Percentiles rank a stretch among this genome's conserved stretches.
phyloP scores from a whole-genome alignment of 495 filamentous ascomycete species.

The Penicillium silybi region DNA sequence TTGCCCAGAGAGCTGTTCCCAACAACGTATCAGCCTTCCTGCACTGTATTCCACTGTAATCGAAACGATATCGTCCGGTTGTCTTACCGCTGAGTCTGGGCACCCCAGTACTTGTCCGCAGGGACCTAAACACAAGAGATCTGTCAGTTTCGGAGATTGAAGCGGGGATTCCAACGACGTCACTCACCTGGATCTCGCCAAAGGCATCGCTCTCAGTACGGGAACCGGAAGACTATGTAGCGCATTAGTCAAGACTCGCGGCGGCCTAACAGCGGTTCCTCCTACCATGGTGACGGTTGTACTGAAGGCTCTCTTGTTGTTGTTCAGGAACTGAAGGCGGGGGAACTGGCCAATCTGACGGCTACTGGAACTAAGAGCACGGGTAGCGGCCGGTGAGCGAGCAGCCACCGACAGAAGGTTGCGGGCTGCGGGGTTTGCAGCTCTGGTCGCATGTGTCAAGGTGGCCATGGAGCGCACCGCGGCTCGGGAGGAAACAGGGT shows the following conservation, averaged over 20 bases:
- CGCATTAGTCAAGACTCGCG: conserved; percentile 9
- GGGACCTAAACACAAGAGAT: conserved; percentile 56
- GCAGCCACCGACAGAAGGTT: conserved; percentile 25
- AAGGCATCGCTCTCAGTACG: conserved; percentile 95
- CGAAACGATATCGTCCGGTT: conserved; percentile 4
- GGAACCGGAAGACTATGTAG: conserved; percentile 34
- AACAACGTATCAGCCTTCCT: conserved; percentile 17
- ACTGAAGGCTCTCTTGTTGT: conserved; percentile 41
- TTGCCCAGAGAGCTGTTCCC: conserved; percentile 74
- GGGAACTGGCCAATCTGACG: conserved; percentile 35
- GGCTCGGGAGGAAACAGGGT: conserved; percentile 35
- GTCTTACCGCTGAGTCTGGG: conserved; percentile 84
- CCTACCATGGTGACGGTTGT: conserved; percentile 45
- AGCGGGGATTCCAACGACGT: neutral
- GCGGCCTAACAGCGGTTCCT: neutral
- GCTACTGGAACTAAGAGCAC: conserved; percentile 35
- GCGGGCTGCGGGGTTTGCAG: conserved; percentile 38
- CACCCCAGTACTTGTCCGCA: conserved; percentile 97
- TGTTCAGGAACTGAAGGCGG: conserved; percentile 40
- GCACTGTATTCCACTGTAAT: neutral
- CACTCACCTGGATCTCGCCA: conserved; percentile 72
- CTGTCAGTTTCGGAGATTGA: conserved; percentile 15
- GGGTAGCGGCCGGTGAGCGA: conserved; percentile 27
- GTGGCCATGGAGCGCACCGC: conserved; percentile 45
- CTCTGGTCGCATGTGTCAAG: conserved; percentile 39